Conservation (phyloP, 495 filamentous ascomycete species). For the Tuber aestivum region DNA sequence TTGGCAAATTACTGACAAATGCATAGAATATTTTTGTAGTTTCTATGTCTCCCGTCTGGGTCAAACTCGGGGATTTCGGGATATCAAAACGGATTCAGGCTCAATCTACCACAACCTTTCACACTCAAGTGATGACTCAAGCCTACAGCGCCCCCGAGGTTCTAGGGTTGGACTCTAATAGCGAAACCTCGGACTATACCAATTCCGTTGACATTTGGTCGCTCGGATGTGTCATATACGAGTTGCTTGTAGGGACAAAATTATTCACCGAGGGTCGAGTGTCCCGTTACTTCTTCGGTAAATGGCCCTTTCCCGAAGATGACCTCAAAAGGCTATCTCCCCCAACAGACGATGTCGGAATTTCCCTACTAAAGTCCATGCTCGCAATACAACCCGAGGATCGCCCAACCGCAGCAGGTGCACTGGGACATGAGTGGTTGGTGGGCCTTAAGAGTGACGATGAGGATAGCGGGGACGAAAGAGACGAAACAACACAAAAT, state of each 20-base stretch:
- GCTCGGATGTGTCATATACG: constrained; percentile 25
- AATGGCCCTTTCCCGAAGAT: background rate
- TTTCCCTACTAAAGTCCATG: constrained; percentile 1
- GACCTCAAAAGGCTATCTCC: background rate
- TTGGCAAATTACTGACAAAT: background rate
- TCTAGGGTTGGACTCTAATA: constrained; percentile 7
- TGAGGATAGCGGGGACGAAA: background rate
- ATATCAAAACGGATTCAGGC: constrained; percentile 13
- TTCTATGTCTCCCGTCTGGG: constrained; percentile 10
- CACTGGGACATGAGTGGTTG: constrained; percentile 4
- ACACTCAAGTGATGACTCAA: constrained; percentile 10
- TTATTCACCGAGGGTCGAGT: background rate
- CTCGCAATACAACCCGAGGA: background rate
- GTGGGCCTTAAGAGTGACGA: background rate
- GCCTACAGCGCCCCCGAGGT: constrained; percentile 23
- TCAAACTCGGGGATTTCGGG: constrained; percentile 26
- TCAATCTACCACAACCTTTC: constrained; percentile 3
- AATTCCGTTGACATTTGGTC: constrained; percentile 31
- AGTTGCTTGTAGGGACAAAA: background rate
- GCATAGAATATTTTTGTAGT: constrained; percentile 17
- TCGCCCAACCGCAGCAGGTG: background rate
- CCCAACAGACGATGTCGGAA: background rate
- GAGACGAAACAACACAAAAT: background rate
- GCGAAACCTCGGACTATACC: constrained; percentile 14
- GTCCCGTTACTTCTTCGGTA: background rate